Percentiles rank a stretch among this genome's conserved stretches.
phyloP scores from a whole-genome alignment of 1,139 yeast species.

The Blastobotrys aristatus region DNA sequence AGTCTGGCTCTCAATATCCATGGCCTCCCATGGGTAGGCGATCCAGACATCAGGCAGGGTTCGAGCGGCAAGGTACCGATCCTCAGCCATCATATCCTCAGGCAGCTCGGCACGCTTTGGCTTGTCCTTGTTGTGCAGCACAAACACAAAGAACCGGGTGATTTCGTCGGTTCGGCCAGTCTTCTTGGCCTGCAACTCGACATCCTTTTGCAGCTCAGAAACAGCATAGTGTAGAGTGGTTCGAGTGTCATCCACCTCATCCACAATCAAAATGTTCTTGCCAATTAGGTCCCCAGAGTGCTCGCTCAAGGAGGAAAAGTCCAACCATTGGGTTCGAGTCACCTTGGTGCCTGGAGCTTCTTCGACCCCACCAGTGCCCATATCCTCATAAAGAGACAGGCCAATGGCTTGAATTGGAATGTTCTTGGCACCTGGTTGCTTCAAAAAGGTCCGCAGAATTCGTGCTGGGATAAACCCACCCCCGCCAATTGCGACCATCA shows the following conservation, averaged over 20 bases:
- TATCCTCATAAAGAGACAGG: constrained; percentile 79
- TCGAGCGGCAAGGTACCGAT: constrained; percentile 85
- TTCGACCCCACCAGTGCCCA: constrained; percentile 49
- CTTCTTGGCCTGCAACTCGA: constrained; percentile 51
- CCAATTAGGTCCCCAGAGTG: constrained; percentile 69
- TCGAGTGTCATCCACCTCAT: constrained; percentile 94
- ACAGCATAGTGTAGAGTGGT: constrained; percentile 92
- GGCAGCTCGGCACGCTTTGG: constrained; percentile 79
- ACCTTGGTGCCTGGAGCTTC: constrained; percentile 81
- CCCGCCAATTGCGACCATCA: constrained; percentile 86
- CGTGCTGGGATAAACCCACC: constrained; percentile 98
- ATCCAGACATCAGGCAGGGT: constrained; percentile 92
- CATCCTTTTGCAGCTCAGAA: constrained; percentile 80
- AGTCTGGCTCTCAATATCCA: constrained; percentile 85
- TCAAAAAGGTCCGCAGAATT: constrained; percentile 84
- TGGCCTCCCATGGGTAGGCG: constrained; percentile 96
- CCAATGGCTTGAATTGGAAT: constrained; percentile 94
- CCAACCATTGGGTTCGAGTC: constrained; percentile 93
- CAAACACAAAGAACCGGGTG: constrained; percentile 84
- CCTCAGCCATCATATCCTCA: constrained; percentile 53
- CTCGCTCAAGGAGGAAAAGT: constrained; percentile 55
- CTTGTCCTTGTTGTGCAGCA: constrained; percentile 87
- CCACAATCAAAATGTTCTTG: constrained; percentile 77
- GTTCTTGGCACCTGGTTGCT: constrained; percentile 79
- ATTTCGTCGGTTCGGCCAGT: constrained; percentile 46